These are phyloP conservation scores for Aspergillus sp. DNA, from an alignment of 2,329 filamentous ascomycete species.

Conservation along the genomic window DNA sequence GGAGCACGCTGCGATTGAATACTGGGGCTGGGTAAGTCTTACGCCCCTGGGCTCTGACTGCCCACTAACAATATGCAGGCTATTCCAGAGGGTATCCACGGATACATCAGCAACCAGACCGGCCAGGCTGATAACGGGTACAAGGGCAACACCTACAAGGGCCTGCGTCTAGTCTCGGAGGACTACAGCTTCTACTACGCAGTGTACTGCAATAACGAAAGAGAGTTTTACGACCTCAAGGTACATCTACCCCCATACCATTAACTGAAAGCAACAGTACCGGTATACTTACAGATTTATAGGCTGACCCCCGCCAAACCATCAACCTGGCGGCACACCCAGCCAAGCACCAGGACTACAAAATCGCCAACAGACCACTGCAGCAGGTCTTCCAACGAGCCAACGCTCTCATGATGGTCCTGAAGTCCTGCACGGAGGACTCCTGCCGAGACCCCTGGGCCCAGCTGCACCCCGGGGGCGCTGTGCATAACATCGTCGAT, in stretches of 20 bases:
- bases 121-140: slow-evolving; percentile 13
- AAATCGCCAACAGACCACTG: slow-evolving; percentile 2
- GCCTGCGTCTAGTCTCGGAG: slow-evolving; percentile 53
- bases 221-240: slow-evolving; percentile 64
- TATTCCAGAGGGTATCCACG: slow-evolving; percentile 29
- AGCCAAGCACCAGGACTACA: neutral
- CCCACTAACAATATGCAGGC: slow-evolving; percentile 13
- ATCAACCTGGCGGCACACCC: slow-evolving; percentile 3
- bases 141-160: slow-evolving; percentile 61
- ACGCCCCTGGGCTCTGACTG: neutral
- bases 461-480: slow-evolving; percentile 28
- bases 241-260: slow-evolving; percentile 34
- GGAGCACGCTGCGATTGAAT: slow-evolving; percentile 60
- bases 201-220: slow-evolving; percentile 68
- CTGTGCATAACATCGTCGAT: slow-evolving; percentile 2
- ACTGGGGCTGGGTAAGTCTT: slow-evolving; percentile 48
- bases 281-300: neutral
- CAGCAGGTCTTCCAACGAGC: slow-evolving; percentile 25
- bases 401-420: slow-evolving; percentile 37
- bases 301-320: slow-evolving; percentile 10
- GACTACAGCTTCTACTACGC: slow-evolving; percentile 65
- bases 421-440: slow-evolving; percentile 38
- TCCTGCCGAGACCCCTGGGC: slow-evolving; percentile 38
- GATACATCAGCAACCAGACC: slow-evolving; percentile 22
- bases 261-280: no score